Evolutionary conservation across 495 filamentous ascomycete species (phyloP).

Genomic region (Chaetomium fimeti): DNA sequence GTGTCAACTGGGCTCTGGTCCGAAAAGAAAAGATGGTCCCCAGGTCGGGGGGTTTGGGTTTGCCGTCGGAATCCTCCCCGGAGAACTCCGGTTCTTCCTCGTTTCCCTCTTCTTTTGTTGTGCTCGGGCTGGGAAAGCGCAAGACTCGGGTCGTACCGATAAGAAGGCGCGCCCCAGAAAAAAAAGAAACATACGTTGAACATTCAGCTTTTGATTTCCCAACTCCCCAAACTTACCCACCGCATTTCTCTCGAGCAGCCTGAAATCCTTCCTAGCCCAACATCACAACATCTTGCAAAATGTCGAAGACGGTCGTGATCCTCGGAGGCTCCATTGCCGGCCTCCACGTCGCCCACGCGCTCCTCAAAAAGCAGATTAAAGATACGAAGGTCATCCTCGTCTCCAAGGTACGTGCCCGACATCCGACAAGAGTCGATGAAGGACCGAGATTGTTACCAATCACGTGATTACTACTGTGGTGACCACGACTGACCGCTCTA

Average conservation of each 20-base stretch:
- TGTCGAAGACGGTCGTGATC: constrained; percentile 50
- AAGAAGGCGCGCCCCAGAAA: neutral
- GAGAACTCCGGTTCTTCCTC: neutral
- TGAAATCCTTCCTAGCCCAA: neutral
- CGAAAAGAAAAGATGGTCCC: neutral
- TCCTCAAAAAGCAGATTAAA: constrained; percentile 49
- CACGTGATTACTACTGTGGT: constrained; percentile 6
- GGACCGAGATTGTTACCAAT: neutral
- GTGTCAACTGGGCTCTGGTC: neutral
- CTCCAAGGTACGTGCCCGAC: constrained; percentile 39
- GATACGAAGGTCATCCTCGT: constrained; percentile 50
- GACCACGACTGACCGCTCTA: constrained; percentile 29
- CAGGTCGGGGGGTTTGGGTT: neutral
- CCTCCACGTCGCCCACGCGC: constrained; percentile 52
- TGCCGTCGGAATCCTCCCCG: neutral
- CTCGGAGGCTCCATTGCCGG: constrained; percentile 56
- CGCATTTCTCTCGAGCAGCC: neutral
- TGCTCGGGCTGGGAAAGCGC: neutral
- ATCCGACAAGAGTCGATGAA: no score
- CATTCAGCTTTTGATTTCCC: neutral
- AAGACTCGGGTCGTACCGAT: neutral
- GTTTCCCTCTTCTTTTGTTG: neutral
- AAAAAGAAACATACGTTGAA: neutral
- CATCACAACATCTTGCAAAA: constrained; percentile 15
- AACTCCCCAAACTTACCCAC: neutral